Percentiles rank a stretch among this genome's conserved stretches.
Evolutionary conservation across 2,329 filamentous ascomycete genomes (phyloP).

Genomic region (Stagonosporopsis chrysanthemi): DNA sequence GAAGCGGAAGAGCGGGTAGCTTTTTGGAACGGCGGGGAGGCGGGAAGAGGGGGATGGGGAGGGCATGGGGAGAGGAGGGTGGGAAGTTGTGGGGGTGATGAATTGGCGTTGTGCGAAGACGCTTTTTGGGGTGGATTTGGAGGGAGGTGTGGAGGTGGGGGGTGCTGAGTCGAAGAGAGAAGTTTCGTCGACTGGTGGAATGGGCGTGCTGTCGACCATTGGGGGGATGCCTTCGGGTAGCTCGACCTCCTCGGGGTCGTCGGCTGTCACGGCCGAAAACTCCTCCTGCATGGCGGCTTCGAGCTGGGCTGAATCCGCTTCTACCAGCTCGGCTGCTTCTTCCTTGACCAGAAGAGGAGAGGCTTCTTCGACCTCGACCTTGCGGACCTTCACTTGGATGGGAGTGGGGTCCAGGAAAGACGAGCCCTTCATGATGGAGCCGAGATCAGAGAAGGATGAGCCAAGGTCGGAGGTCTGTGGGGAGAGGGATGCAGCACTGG

Average conservation of each 20-base stretch:
- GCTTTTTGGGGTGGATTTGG: constrained; percentile 20
- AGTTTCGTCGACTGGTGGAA: constrained; percentile 1
- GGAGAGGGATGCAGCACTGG: background rate
- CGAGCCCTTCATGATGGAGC: constrained; percentile 38
- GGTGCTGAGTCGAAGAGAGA: constrained; percentile 38
- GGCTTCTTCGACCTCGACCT: constrained; percentile 5
- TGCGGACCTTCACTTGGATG: constrained; percentile 6
- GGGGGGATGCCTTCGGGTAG: constrained; percentile 1
- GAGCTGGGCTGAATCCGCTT: constrained; percentile 2
- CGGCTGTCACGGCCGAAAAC: constrained; percentile 5
- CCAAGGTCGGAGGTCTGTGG: constrained; percentile 1
- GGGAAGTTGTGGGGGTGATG: constrained; percentile 58
- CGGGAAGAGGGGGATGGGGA: constrained; percentile 25
- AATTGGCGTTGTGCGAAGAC: constrained; percentile 38
- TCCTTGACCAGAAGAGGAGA: constrained; percentile 8
- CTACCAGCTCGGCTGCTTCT: background rate
- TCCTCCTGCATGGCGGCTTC: constrained; percentile 15
- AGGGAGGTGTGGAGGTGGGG: constrained; percentile 19
- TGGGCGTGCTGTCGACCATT: background rate
- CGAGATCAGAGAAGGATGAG: constrained; percentile 22
- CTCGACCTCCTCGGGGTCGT: constrained; percentile 5
- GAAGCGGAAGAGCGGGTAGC: constrained; percentile 79
- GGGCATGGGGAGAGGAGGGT: constrained; percentile 43
- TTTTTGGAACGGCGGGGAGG: constrained; percentile 48
- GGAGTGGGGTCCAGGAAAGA: constrained; percentile 24